These are phyloP conservation scores for Obba rivulosa DNA, from an alignment of 768 basidiomycete genomes.

Conservation along the genomic window DNA sequence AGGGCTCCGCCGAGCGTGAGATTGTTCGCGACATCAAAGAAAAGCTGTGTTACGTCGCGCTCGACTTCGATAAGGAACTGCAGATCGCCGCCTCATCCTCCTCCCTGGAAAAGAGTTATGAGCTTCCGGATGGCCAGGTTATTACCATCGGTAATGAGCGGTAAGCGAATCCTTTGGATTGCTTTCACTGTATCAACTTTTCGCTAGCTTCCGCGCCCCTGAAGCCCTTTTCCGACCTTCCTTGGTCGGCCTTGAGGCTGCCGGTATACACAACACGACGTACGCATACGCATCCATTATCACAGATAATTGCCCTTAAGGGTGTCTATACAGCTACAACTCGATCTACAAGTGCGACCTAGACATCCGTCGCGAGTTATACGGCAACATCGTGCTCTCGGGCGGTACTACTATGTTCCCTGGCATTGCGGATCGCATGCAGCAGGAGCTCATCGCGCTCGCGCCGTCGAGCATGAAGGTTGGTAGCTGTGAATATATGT, in stretches of 20 bases:
- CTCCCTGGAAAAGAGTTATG: constrained; percentile 89
- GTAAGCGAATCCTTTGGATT: constrained; percentile 19
- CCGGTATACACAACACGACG: constrained; percentile 78
- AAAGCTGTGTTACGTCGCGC: constrained; percentile 89
- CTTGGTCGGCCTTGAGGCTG: constrained; percentile 66
- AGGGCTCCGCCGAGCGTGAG: constrained; percentile 70
- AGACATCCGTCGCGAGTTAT: constrained; percentile 77
- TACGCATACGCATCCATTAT: constrained; percentile 17
- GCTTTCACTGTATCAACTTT: not conserved
- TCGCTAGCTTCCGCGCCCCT: constrained; percentile 46
- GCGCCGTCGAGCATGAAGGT: constrained; percentile 88
- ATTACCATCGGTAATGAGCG: constrained; percentile 79
- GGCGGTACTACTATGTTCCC: constrained; percentile 74
- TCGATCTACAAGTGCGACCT: constrained; percentile 67
- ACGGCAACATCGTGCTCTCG: constrained; percentile 81
- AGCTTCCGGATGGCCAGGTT: constrained; percentile 89
- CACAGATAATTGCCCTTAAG: not conserved
- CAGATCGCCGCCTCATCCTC: constrained; percentile 88
- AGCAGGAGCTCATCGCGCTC: constrained; percentile 84
- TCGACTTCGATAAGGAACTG: constrained; percentile 92
- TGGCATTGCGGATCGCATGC: constrained; percentile 94
- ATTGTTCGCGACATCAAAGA: constrained; percentile 76
- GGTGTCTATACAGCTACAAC: constrained; percentile 32
- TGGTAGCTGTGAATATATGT: constrained; percentile 10
- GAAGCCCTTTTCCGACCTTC: constrained; percentile 57